Base-by-base conservation (phyloP, 2,329 filamentous ascomycete genomes). In the Fusarium concolor region DNA sequence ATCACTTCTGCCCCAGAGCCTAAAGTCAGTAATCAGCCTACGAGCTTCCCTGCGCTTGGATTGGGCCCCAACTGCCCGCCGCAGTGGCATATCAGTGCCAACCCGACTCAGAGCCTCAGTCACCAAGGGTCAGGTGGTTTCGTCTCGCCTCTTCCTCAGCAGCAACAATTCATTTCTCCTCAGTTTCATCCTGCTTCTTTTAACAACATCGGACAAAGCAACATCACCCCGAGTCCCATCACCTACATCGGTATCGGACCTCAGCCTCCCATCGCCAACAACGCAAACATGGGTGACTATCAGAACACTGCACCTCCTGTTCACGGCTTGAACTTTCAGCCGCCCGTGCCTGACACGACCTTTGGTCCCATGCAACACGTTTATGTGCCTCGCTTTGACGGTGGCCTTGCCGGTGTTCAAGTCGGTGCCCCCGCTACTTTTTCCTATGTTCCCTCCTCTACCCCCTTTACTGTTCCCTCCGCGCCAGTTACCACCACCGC, bases 301-400 rank as follows among this genome's bases (percentile, higher is more conserved):
- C 77, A 78, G 63, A 81, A 82, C 67, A 65, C 77, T n/a, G 74
- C 70, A n/a, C 83, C 80, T 66, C 79, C 80, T 41, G 75, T 78
- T 29, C 73, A 72, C 46, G 84, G 83, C 54, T 74, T 85, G 49
- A 83, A 86, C 74, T 89, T 85, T 71, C 85, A 89, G 71, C 87
- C 87, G 2, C 86, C 85, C 28, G 85, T 87, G 17, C 85, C 86
- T 5, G 85, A 87, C 68, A 87, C 86, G 17, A 84, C 83, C 42
- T 81, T 83, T 73, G 87, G 87, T 5, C 83, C 85, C 3, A 85
- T 85, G 58, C 72, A 81, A 28, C 86, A 89, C 66, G 81, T 82
- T 20, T 89, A 88, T 68, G 77, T 85, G 52, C 87, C 87, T 65
- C 86, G 85, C 42, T 81, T 79, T 68, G 86, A 88, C 70, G 75